Base-by-base conservation (phyloP, 352 stramenopile genomes). In the Discostella stelligera region DNA sequence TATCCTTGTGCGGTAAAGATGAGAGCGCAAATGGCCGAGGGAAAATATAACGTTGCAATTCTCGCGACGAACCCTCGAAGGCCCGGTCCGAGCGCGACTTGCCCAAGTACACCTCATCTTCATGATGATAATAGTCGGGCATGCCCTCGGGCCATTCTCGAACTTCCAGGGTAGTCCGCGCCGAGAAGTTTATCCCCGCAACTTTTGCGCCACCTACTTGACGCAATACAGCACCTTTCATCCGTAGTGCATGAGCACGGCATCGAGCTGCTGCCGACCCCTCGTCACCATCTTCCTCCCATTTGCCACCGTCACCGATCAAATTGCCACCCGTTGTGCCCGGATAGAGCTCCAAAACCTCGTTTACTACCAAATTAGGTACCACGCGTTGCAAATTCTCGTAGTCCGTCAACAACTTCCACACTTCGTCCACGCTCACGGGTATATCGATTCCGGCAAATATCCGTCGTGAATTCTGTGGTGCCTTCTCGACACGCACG, bases 371-470 rank as follows among this genome's bases (percentile, higher is more conserved):
- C 6, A 94, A 60, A 64, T 93, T 93, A 1, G 87, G 89, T 10
- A 94, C 80, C 3, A 94, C 87, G 32, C 85, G 84, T 74, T 89
- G 81, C 23, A 94, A 64, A 77, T 90, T 77, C 21, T 64, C 64
- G 68, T 93, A 93, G 46, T 94, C 78, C 0, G 87, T 92, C 6
- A 91, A 66, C 3, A 92, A 52, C 59, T 89, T 84, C 86, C 86
- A 94, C 9, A 94, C 85, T 39, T 84, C 81, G 39, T 94, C 86
- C 0, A 90, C 82, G 71, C 78, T 86, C 5, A 81, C 85, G 23
- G 84, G 77, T 53, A 94, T 92, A 74, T 94, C 89, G 77, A 94
- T 90, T 0, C 89, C 89, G 10, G 87, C 87, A 82, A 90, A 94
- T 32, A 94, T 94, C 6, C 89, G 59, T 23, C 89, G 48, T 4